Conservation (phyloP, 306 rosid species). For the Boehmeria nivea region DNA sequence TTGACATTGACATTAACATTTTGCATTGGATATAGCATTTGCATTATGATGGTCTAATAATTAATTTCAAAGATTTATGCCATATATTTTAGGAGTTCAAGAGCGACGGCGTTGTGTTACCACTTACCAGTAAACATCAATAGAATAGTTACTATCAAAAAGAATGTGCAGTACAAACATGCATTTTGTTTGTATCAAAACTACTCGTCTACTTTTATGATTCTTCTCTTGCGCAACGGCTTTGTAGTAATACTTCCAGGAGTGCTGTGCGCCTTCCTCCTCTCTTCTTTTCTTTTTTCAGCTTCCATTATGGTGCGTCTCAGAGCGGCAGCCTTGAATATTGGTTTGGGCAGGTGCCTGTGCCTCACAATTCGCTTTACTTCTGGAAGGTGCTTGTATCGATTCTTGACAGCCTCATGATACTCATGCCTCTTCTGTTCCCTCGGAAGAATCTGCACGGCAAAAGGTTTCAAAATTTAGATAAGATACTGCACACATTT, state of each 20-base stretch:
- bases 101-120: too few relatives aligned
- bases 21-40: too few relatives aligned
- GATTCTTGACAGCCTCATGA: slow-evolving; percentile 75
- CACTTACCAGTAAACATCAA: too few relatives aligned
- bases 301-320: slow-evolving; percentile 53
- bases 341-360: slow-evolving; percentile 66
- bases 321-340: slow-evolving; percentile 55
- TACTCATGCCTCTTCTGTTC: slow-evolving; percentile 77
- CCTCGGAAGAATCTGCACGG: slow-evolving; percentile 78
- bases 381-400: slow-evolving; percentile 81
- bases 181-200: too few relatives aligned
- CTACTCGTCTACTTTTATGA: slow-evolving; percentile 64
- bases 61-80: too few relatives aligned
- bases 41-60: too few relatives aligned
- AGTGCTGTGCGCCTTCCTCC: slow-evolving; percentile 79
- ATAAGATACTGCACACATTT: background rate
- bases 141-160: too few relatives aligned
- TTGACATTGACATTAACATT: too few relatives aligned
- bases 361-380: slow-evolving; percentile 81
- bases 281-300: slow-evolving; percentile 58
- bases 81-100: too few relatives aligned
- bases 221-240: slow-evolving; percentile 55
- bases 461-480: background rate
- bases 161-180: too few relatives aligned
- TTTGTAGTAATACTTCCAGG: slow-evolving; percentile 59